Evolutionary conservation across 2,329 filamentous ascomycete genomes (phyloP).

Genomic region (Sporothrix variecibatus): DNA sequence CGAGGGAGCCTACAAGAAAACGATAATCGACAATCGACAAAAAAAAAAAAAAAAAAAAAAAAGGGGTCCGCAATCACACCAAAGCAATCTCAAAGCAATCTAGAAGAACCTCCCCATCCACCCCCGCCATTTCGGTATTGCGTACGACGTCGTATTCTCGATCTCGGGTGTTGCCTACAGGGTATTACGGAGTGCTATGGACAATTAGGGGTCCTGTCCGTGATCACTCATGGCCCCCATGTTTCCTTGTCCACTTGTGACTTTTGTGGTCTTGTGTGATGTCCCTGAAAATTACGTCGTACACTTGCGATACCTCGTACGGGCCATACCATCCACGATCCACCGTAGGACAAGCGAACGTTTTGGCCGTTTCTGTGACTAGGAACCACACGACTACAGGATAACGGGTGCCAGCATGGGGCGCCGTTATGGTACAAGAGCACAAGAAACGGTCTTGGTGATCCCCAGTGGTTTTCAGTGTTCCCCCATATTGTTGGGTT

Average conservation of each 20-base stretch:
- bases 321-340: background rate
- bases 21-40: background rate
- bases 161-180: conserved; percentile 9
- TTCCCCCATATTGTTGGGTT: background rate
- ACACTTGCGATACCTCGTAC: background rate
- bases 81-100: background rate
- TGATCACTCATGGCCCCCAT: background rate
- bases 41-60: background rate
- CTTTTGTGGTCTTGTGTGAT: background rate
- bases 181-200: background rate
- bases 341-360: background rate
- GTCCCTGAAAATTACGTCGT: background rate
- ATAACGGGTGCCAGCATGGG: background rate
- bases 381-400: background rate
- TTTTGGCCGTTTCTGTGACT: background rate
- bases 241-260: background rate
- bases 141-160: background rate
- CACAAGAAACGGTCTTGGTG: background rate
- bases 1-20: too few relatives aligned
- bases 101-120: background rate
- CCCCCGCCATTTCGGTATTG: background rate
- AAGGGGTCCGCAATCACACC: background rate
- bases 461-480: background rate
- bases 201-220: background rate
- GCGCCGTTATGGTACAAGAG: background rate